Evolutionary conservation across 140 eudicot species (phyloP).

Genomic region (Stevia rebaudiana): DNA sequence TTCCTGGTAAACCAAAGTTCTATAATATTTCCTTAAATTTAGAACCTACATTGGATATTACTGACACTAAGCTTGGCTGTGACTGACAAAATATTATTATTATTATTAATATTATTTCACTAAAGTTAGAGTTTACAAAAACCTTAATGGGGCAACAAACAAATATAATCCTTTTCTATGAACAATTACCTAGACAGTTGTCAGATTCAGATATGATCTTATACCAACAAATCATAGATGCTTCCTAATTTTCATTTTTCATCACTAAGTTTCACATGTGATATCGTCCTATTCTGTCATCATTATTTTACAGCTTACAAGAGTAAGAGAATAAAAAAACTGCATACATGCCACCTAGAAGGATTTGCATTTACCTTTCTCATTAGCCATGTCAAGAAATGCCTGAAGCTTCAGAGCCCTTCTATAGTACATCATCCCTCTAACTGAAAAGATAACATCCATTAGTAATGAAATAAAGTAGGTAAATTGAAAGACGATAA

Average conservation of each 20-base stretch:
- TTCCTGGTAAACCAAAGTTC: conserved; percentile 6
- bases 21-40: conserved; percentile 2
- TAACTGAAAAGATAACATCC: conserved; percentile 45
- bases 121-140: background rate
- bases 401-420: conserved; percentile 99
- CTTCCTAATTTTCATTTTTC: background rate
- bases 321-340: background rate
- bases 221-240: background rate
- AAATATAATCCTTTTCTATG: background rate
- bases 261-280: background rate
- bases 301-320: background rate
- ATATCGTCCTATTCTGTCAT: background rate
- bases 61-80: conserved; percentile 13
- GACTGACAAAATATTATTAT: background rate
- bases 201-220: background rate
- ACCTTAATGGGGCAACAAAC: background rate
- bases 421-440: conserved; percentile 98
- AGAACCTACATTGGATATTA: conserved; percentile 1
- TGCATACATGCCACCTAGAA: conserved; percentile 8
- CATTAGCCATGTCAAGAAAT: conserved; percentile 92
- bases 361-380: conserved; percentile 42
- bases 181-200: background rate
- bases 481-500: background rate
- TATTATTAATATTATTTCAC: background rate
- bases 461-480: conserved; percentile 17